Conservation (phyloP, 1,284 basidiomycete species). For the Waitea zeae region DNA sequence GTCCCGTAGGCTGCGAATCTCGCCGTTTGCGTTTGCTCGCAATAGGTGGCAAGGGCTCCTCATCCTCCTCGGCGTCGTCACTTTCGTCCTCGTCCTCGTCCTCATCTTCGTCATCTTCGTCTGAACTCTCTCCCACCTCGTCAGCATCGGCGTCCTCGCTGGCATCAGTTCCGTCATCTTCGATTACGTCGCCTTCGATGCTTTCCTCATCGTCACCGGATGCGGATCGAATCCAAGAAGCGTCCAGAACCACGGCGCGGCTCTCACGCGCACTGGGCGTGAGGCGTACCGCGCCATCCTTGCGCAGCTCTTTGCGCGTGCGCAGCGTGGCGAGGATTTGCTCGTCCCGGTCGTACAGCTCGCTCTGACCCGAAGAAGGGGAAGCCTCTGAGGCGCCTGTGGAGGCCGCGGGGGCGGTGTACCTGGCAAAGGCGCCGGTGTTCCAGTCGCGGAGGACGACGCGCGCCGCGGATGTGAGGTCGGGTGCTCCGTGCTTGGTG, state of each 20-base stretch:
- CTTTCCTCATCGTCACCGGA: conserved; percentile 14
- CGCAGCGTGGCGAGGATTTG: conserved; percentile 31
- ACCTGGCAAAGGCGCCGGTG: conserved; percentile 64
- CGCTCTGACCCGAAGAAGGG: conserved; percentile 8
- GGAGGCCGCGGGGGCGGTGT: conserved; percentile 31
- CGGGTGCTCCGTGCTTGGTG: conserved; percentile 72
- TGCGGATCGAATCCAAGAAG: too few species aligned
- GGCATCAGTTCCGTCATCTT: conserved; percentile 10
- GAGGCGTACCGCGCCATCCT: conserved; percentile 44
- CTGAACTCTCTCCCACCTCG: conserved; percentile 10
- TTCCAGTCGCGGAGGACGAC: conserved; percentile 86
- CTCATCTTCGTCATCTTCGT: conserved; percentile 9
- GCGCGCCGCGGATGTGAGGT: conserved; percentile 68
- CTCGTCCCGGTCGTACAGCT: conserved; percentile 28
- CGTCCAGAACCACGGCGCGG: conserved; percentile 37
- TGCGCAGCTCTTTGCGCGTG: conserved; percentile 46
- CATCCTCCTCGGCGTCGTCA: conserved; percentile 8
- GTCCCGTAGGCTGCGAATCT: conserved; percentile 11
- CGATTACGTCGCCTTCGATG: conserved; percentile 12
- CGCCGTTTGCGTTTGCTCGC: conserved; percentile 32
- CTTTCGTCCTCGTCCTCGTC: conserved; percentile 12
- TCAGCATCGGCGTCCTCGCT: conserved; percentile 10
- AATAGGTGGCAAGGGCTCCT: conserved; percentile 10
- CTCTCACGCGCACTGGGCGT: conserved; percentile 29
- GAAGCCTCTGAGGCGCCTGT: background rate